phyloP scores from a whole-genome alignment of 345 rosid genomes.

The Gossypium australe region DNA sequence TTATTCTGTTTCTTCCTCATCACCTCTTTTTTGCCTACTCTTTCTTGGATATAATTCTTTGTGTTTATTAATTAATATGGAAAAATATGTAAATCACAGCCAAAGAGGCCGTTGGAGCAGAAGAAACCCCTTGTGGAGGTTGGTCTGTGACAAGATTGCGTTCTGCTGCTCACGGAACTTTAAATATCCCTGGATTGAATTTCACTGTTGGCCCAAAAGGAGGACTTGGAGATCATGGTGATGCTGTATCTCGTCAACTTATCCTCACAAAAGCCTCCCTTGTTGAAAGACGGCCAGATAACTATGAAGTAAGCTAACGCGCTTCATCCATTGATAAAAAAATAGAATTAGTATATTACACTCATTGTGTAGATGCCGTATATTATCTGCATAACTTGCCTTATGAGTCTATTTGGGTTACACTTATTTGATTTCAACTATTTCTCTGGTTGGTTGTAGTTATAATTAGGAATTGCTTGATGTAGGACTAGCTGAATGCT shows the following conservation, averaged over 20 bases:
- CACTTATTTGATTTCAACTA: not conserved
- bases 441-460: not conserved
- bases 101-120: conserved; percentile 89
- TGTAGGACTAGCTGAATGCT: conserved; percentile 1
- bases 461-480: not conserved
- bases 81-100: conserved; percentile 35
- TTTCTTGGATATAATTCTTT: not conserved
- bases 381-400: not conserved
- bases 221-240: conserved; percentile 97
- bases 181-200: conserved; percentile 68
- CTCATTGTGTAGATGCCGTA: not conserved
- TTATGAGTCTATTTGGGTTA: not conserved
- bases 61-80: not conserved
- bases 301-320: conserved; percentile 94
- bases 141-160: conserved; percentile 93
- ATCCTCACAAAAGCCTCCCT: conserved; percentile 87
- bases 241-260: conserved; percentile 81
- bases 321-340: conserved; percentile 11
- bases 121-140: conserved; percentile 85
- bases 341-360: not conserved
- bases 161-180: conserved; percentile 92
- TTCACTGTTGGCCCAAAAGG: conserved; percentile 93
- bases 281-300: conserved; percentile 91
- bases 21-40: conserved; percentile 1
- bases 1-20: not conserved